Evolutionary conservation across 1,284 basidiomycete genomes (phyloP).

Genomic region (Pseudozyma hubeiensis): DNA sequence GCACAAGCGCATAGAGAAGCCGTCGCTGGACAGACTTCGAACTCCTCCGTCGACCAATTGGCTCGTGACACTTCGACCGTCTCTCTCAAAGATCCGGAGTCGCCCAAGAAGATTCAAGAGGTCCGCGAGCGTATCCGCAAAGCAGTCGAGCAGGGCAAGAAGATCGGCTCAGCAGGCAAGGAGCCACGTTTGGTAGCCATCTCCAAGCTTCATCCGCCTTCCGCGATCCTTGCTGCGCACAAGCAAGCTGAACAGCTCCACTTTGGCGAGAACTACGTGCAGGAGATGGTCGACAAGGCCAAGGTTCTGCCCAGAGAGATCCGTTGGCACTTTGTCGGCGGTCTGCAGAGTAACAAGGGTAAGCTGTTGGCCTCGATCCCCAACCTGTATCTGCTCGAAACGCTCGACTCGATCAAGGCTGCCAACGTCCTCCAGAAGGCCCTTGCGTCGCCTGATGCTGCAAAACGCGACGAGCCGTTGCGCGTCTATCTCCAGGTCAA

Average conservation of each 20-base stretch:
- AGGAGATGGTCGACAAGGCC: conserved; percentile 85
- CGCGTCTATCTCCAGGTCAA: conserved; percentile 91
- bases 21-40: not conserved
- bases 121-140: conserved; percentile 44
- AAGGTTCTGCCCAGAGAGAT: conserved; percentile 60
- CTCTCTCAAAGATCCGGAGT: conserved; percentile 21
- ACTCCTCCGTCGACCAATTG: conserved; percentile 10
- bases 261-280: conserved; percentile 98
- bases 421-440: conserved; percentile 86
- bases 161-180: conserved; percentile 35
- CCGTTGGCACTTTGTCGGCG: conserved; percentile 96
- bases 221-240: conserved; percentile 79
- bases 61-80: conserved; percentile 18
- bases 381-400: conserved; percentile 89
- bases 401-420: conserved; percentile 85
- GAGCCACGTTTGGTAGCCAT: conserved; percentile 81
- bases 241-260: conserved; percentile 77
- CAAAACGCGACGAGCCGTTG: conserved; percentile 72
- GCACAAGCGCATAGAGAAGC: conserved; percentile 31
- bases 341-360: conserved; percentile 93
- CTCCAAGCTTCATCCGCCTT: conserved; percentile 91
- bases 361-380: conserved; percentile 88
- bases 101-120: conserved; percentile 33
- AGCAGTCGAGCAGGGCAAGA: conserved; percentile 41
- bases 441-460: conserved; percentile 72